Base-by-base conservation (phyloP, 352 stramenopile genomes). In the Phytophthora tentaculata region DNA sequence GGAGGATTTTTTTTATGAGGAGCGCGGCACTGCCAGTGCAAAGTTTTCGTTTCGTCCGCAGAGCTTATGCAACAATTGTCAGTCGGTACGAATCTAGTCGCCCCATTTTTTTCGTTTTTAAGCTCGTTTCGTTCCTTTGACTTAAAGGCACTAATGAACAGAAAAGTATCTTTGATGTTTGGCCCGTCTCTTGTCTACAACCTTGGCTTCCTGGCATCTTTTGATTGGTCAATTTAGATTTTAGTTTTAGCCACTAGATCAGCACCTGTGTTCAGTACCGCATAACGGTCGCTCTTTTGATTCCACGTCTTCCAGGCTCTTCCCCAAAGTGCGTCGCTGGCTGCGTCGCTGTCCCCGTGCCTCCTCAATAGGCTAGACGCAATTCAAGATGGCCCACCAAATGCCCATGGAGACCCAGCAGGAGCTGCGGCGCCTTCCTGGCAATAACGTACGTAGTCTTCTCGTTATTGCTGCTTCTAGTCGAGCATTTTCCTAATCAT, bases 381-480 rank as follows among this genome's bases (percentile, higher is more conserved):
- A 5, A 17, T 59, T 9, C 50, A 76, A 17, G 37, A 81, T 81
- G 78, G 80, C 84, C 37, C 83, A 95, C 74, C 85, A 94, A 76
- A 94, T 94, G 87, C 79, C 84, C 54, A 81, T 92, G 74, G 84
- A 91, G 72, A 92, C 80, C 50, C 87, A 95, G 81, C 85, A 95
- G 74, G 81, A 95, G 71, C 79, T 95, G 73, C 83, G 87, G 49
- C 85, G 84, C 39, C 72, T 95, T 53, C 79, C 87, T 10, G 87
- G 87, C 61, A 95, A 95, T 75, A 95, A 93, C 70, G 87, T 95
- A 76, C 66, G 83, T 78, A 8, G 22, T 10, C 9, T 26, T 13
- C 24, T 41, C 37, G 20, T 1, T 13, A 29, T 54, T 10, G 5
- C 1, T 14, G 7, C 12, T 41, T 14, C 17, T 35, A 53, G 4